A percentile compares a stretch with the other conserved stretches of the same genome.
phyloP scores from a whole-genome alignment of 768 basidiomycete genomes.

The Termitomyces sp. region DNA sequence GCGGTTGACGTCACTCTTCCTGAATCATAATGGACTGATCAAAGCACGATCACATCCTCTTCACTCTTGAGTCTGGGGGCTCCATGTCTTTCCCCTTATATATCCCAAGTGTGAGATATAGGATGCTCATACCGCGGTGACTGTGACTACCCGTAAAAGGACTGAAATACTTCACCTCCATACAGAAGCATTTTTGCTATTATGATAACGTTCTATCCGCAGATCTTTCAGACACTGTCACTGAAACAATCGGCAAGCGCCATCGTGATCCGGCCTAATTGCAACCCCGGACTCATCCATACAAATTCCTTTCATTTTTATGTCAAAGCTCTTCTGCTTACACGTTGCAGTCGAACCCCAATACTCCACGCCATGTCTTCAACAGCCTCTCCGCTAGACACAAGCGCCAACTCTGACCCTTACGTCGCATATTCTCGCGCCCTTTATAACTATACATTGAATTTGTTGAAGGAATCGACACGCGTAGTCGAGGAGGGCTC shows the following conservation, averaged over 20 bases:
- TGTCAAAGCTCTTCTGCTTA: conserved; percentile 11
- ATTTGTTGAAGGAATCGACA: conserved; percentile 66
- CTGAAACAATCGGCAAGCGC: conserved; percentile 15
- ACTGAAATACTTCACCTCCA: neutral
- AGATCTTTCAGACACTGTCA: conserved; percentile 1
- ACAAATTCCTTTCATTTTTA: conserved; percentile 2
- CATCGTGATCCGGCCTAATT: conserved; percentile 22
- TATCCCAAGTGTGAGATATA: neutral
- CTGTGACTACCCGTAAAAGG: neutral
- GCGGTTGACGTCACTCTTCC: conserved; percentile 13
- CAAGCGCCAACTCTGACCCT: conserved; percentile 32
- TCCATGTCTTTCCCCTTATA: no score
- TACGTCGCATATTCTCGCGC: conserved; percentile 60
- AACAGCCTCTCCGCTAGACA: conserved; percentile 15
- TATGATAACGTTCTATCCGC: neutral
- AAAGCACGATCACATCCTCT: neutral
- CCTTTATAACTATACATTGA: conserved; percentile 66
- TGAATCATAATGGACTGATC: neutral
- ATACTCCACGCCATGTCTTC: conserved; percentile 14
- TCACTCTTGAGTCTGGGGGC: no score
- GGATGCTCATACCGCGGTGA: neutral
- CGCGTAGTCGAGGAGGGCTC: conserved; percentile 49
- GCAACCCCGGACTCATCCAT: conserved; percentile 13
- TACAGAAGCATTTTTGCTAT: neutral
- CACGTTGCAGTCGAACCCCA: conserved; percentile 13